Percentiles rank a stretch among this genome's conserved stretches.
Conservation (phyloP, 2,329 filamentous ascomycete genomes). For the Aureobasidium sp. region DNA sequence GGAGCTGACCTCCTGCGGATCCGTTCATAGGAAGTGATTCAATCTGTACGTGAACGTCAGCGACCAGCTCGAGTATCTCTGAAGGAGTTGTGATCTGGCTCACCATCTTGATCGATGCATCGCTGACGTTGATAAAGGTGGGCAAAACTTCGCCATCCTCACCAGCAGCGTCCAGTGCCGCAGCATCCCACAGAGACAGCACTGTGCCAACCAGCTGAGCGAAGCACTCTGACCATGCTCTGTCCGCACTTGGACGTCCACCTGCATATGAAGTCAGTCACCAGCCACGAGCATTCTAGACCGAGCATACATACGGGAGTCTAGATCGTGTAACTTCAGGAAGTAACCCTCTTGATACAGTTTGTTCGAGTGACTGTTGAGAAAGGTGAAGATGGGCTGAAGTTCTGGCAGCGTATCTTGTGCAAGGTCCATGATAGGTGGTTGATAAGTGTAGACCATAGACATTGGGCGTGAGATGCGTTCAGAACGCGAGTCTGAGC, state of each 20-base stretch:
- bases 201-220: constrained; percentile 94
- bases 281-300: not conserved
- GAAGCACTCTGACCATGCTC: constrained; percentile 94
- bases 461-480: constrained; percentile 62
- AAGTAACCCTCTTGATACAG: constrained; percentile 98
- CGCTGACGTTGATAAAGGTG: constrained; percentile 92
- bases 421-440: constrained; percentile 76
- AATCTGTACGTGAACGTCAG: constrained; percentile 27
- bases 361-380: constrained; percentile 94
- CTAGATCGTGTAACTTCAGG: constrained; percentile 90
- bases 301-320: constrained; percentile 62
- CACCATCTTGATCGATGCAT: constrained; percentile 98
- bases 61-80: not conserved
- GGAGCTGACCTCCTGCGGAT: constrained; percentile 67
- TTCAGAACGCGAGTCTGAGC: constrained; percentile 32
- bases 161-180: constrained; percentile 79
- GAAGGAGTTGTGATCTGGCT: constrained; percentile 11
- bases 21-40: constrained; percentile 80
- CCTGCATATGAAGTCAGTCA: constrained; percentile 47
- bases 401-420: constrained; percentile 86
- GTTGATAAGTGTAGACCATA: constrained; percentile 79
- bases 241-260: constrained; percentile 75
- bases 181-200: constrained; percentile 89
- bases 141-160: constrained; percentile 79
- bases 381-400: constrained; percentile 84